Percentiles rank a stretch among this genome's conserved stretches.
phyloP scores from a whole-genome alignment of 2,329 filamentous ascomycete genomes.

The Neonectria coccinea region DNA sequence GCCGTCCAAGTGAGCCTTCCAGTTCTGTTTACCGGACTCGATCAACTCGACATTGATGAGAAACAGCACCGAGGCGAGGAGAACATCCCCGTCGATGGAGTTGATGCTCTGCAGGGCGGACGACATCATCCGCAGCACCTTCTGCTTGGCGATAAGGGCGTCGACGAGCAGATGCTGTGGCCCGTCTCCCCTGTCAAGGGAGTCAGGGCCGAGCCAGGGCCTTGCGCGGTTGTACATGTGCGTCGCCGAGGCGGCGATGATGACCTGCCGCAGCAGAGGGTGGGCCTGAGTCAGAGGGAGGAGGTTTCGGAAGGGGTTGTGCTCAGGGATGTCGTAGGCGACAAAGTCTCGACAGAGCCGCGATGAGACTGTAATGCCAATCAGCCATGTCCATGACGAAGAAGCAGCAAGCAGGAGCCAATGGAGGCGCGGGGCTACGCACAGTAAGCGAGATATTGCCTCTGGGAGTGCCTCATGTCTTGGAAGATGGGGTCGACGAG shows the following conservation, averaged over 20 bases:
- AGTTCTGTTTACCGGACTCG: conserved; percentile 61
- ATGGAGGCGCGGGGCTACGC: conserved; percentile 34
- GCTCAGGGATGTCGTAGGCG: conserved; percentile 56
- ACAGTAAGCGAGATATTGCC: conserved; percentile 58
- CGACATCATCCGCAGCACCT: conserved; percentile 57
- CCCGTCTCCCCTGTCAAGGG: conserved; percentile 41
- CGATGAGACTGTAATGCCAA: conserved; percentile 54
- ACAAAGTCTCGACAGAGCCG: conserved; percentile 66
- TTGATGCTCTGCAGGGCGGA: conserved; percentile 54
- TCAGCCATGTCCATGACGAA: conserved; percentile 33
- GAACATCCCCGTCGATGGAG: conserved; percentile 53
- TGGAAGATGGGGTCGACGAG: conserved; percentile 61
- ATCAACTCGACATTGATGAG: conserved; percentile 64
- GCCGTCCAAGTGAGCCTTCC: conserved; percentile 61
- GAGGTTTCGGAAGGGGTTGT: conserved; percentile 61
- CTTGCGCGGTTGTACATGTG: conserved; percentile 59
- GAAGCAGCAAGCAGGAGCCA: conserved; percentile 5
- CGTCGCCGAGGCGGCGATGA: conserved; percentile 61
- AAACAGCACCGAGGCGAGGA: conserved; percentile 61
- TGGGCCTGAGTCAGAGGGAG: conserved; percentile 56
- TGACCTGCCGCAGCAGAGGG: conserved; percentile 59
- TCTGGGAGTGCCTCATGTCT: conserved; percentile 63
- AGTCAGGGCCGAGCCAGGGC: conserved; percentile 46
- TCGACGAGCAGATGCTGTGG: conserved; percentile 53
- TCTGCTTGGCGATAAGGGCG: conserved; percentile 59